Base-by-base conservation (phyloP, 257 asterid species). In the Primulina huaijiensis region DNA sequence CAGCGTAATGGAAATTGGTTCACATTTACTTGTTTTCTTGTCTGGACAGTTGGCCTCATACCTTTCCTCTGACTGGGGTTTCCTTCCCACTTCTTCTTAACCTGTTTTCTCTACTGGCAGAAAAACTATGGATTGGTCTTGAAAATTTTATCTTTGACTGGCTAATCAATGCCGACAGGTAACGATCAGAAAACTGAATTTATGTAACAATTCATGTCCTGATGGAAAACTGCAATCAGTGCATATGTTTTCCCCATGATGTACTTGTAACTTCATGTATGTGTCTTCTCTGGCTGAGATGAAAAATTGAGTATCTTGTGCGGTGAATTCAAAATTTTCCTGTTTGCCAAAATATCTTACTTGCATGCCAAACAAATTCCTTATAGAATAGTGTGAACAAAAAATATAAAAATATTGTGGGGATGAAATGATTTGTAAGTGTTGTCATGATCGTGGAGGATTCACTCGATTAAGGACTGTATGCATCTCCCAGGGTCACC, bases 101-200 rank as follows among this genome's bases (percentile, higher is more conserved):
- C 62, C 35, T 68, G 11, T 57, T 37, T 78, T 43, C 68, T 70
- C 62, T 76, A 34, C 67, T 76, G 79, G 83, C 97, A 94, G 99
- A 94, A 81, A 89, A 84, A 69, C 92, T 91, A 34, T 94, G 99
- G 99, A 85, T 86, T 77, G 99, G 99, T 77, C 97, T 94, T 69
- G 99, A 94, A 76, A 88, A 89, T 81, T 94, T 94, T 86, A 97
- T 91, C 78, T 94, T 94, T 23, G 97, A 94, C 81, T 94, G 99
- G 99, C 90, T 94, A 66, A 94, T 94, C 63, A 91, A 94, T 78
- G 97, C 96, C 50, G 99, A 94, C 90, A 94, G 99, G 99, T 94
- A 83, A 74, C 46, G 55, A 70, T 64, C 40, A 68, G 62, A 55
- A 30, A 71, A 69, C 71, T 65, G 34, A 60, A 64, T 70, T 68